Base-by-base conservation (phyloP, 2,329 filamentous ascomycete genomes). In the Trichoderma sp. region DNA sequence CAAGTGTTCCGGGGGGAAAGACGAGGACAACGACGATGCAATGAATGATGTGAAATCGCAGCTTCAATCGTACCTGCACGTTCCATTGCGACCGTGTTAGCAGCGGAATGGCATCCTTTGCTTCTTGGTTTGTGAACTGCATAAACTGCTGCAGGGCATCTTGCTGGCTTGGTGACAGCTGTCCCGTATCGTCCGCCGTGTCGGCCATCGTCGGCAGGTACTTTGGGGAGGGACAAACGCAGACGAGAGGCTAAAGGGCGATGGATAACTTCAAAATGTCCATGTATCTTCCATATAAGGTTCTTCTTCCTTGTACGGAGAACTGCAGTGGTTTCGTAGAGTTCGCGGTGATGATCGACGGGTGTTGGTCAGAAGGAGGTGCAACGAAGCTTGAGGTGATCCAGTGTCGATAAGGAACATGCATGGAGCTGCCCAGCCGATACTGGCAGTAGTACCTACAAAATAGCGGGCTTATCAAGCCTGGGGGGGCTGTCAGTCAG, bases 11-110 rank as follows among this genome's bases (percentile, higher is more conserved):
- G 21, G 21, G 21, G 21, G 21, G 21, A 24, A 17, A 26, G 44
- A 14, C 3, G 19, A 14, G 3, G 19, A 52, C 5, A 48, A 24
- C 26, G n/a, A 43, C 5, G 41, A 44, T 14, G 14, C 34, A 39
- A 12, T 15, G 24, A 26, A 15, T 14, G 6, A 17, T 66, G 78
- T 66, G 78, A 44, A 15, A 9, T 39, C 1, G 17, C 14, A 7
- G 15, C 6, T 6, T n/a, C 34, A 39, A 5, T 4, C 34, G 12
- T 77, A 93, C 91, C 82, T 94, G 91, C 0, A 97, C 90, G 74
- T 98, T 99, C 95, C 95, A 99, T 82, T 98, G 90, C 64, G 93
- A 97, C 68, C 93, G 84, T 70, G 89, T 86, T 2, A 99, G 82
- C 5, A 99, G 77, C 1, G 91, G 87, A 56, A 97, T 82, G 2